A percentile compares a stretch with the other conserved stretches of the same genome.
Evolutionary conservation across 1,284 basidiomycete species (phyloP).

Genomic region (Leccinum ponderosum): DNA sequence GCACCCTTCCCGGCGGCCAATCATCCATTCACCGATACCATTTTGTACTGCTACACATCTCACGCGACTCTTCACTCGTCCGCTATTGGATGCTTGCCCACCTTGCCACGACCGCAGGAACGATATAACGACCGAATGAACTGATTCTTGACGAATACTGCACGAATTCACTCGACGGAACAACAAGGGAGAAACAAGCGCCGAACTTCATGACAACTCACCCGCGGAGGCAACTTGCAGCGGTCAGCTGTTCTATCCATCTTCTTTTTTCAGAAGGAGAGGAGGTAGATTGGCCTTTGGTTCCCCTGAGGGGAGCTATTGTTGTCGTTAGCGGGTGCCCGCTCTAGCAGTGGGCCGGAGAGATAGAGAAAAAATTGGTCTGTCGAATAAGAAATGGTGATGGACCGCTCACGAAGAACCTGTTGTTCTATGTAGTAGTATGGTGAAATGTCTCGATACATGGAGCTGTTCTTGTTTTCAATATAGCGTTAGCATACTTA

Average conservation of each 20-base stretch:
- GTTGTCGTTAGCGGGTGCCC: constrained; percentile 27
- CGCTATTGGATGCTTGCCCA: constrained; percentile 20
- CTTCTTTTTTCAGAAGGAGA: constrained; percentile 12
- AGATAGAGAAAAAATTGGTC: constrained; percentile 13
- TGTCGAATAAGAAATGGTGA: constrained; percentile 22
- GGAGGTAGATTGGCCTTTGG: constrained; percentile 9
- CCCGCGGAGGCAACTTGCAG: constrained; percentile 12
- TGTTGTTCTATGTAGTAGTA: constrained; percentile 16
- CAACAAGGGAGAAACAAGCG: constrained; percentile 22
- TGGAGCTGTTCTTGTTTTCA: constrained; percentile 27
- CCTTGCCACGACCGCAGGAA: constrained; percentile 41
- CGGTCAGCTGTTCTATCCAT: constrained; percentile 11
- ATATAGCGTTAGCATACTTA: constrained; percentile 17
- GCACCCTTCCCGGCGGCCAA: constrained; percentile 25
- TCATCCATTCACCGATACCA: constrained; percentile 27
- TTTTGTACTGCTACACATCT: constrained; percentile 12
- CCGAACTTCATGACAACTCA: constrained; percentile 22
- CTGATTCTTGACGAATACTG: constrained; percentile 50
- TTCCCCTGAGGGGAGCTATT: constrained; percentile 23
- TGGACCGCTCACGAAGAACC: constrained; percentile 31
- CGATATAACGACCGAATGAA: constrained; percentile 38
- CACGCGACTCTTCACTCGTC: constrained; percentile 14
- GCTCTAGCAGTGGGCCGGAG: constrained; percentile 35
- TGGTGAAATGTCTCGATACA: constrained; percentile 24
- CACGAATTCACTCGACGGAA: constrained; percentile 33